Base-by-base conservation (phyloP, 1,139 yeast species). In the Kodamaea arcana region DNA sequence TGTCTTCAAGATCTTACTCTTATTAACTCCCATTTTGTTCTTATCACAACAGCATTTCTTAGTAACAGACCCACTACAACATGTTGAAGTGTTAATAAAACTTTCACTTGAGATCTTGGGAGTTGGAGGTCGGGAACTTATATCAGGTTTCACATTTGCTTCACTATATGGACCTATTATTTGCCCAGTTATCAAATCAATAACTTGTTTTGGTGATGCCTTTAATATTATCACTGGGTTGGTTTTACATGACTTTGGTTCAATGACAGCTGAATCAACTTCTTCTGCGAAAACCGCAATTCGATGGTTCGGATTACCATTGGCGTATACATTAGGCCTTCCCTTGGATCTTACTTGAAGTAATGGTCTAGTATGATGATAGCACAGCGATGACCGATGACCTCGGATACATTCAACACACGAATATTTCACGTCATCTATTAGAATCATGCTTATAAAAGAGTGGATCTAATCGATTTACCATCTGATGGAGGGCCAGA, bases 351-450 rank as follows among this genome's bases (percentile, higher is more conserved):
- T 69, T n/a, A 90, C 96, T 48, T 86, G 87, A 15, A 87, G 78
- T 26, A 90, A 64, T 24, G 94, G 88, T 32, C 96, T 69, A 33
- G 75, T 69, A 31, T 83, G 78, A 57, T 92, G 98, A 39, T 77
- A 77, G 56, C 98, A 92, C 37, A 82, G 78, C 3, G 94, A 80
- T 3, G 96, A 84, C 29, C 98, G 63, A 55, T 92, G 98, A 15
- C 97, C 97, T 29, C 97, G 69, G 27, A 92, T 87, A 54, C 98
- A 92, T 50, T 81, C 83, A 41, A 80, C 75, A 56, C 96, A 92
- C n/a, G 96, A 88, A 56, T 85, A 85, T 52, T 92, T 86, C 48
- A 76, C 83, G 27, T 85, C 86, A 44, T 85, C 87, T 48, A 84
- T 86, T 32, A 87, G 65, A 39, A 92, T 87, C 97, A 92, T 90